Conservation (phyloP, 2,329 filamentous ascomycete genomes). For the Bimuria novae-zelandiae region DNA sequence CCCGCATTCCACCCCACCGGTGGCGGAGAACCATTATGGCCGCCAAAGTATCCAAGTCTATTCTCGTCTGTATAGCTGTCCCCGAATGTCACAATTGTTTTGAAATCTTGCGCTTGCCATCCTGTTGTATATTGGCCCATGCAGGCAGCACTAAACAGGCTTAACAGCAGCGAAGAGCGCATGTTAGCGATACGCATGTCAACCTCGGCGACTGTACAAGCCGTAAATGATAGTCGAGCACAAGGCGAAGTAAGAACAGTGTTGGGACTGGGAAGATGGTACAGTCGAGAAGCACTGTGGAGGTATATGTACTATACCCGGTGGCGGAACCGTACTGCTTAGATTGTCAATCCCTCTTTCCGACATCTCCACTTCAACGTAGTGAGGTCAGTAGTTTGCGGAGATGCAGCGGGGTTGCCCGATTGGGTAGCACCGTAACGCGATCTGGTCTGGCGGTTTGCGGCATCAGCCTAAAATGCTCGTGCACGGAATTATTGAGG, state of each 20-base stretch:
- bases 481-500: constrained; percentile 2
- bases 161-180: constrained; percentile 26
- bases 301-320: constrained; percentile 17
- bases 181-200: constrained; percentile 15
- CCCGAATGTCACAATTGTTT: constrained; percentile 71
- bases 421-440: constrained; percentile 15
- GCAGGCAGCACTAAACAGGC: constrained; percentile 22
- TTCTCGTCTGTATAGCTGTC: constrained; percentile 79
- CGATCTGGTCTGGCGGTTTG: constrained; percentile 14
- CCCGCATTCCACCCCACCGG: constrained; percentile 63
- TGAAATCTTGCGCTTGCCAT: constrained; percentile 57
- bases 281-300: constrained; percentile 8
- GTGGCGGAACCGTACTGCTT: not conserved
- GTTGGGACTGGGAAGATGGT: no score
- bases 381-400: constrained; percentile 20
- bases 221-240: not conserved
- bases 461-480: constrained; percentile 36
- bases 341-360: constrained; percentile 11
- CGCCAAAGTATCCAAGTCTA: constrained; percentile 66
- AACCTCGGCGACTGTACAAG: not conserved
- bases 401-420: constrained; percentile 12
- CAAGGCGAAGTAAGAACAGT: no score
- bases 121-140: constrained; percentile 16
- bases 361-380: constrained; percentile 13
- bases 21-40: constrained; percentile 61